Base-by-base conservation (phyloP, 805 yeast genomes). In the Cyberlindnera lachancei region DNA sequence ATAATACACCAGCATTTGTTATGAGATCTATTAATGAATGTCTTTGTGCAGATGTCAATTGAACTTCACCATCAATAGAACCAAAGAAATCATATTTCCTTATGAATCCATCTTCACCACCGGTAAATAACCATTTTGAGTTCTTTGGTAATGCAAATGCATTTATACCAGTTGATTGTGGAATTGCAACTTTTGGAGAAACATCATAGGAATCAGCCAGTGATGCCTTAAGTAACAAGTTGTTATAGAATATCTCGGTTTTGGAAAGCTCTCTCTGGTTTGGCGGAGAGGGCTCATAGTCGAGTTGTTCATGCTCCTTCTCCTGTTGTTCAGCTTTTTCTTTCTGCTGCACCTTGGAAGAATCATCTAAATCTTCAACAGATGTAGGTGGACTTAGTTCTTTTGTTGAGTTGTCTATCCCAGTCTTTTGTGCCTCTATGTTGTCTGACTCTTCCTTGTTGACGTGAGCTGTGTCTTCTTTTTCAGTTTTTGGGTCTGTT, bases 91-190 rank as follows among this genome's bases (percentile, higher is more conserved):
- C 95, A 59, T 80, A 92, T 52, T 83, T 87, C 29, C 98, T 65
- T 21, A 92, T 82, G 47, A 77, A 84, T 5, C 98, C 98, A 56
- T 92, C 98, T 43, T 82, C 90, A 8, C 97, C 97, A 15, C 98
- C 98, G 1, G 95, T 79, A 47, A 88, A 80, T 24, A 92, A 64
- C 80, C 87, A 88, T 50, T 78, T 79, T 25, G 87, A 79, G 6
- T 94, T 94, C 46, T 72, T 74, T 1, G 94, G 73, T 28, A 86
- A 62, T 2, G 88, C 79, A 22, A 90, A 45, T 3, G 92, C 70
- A 56, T 86, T 86, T 20, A 92, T 79, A 18, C 82, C 78, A 1
- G 84, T 61, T 2, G 85, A 68, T 46, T 84, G 86, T 1, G 95
- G 90, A 9, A 88, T 78, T 2, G 96, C 96, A 15, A 82, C 94